Evolutionary conservation across 164 flowering plant genomes (phyloP), one percentile per base, ranked within the genome.

Genomic region (Nymphaea thermarum): DNA sequence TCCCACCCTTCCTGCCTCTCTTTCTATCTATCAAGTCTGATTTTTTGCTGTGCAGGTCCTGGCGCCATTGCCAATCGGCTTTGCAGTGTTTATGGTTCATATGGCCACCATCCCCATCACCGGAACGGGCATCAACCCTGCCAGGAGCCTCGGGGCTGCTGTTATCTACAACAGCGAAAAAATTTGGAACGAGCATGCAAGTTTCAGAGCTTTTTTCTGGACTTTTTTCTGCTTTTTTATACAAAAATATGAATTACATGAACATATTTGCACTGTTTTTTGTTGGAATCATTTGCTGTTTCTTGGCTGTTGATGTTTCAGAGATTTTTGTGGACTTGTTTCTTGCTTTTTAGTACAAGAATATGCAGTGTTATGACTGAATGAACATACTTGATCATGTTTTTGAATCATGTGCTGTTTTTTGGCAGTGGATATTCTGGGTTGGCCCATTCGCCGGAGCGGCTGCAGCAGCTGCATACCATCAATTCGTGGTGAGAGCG

Each of bases 361-460:
- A 25, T 25, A 25, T 25, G 36, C 36, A 25, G 36, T 25, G 1
- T 25, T 25, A 25, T 25, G 36, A 25, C 36, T 25, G 36, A 25
- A 25, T 25, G 36, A 25, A 25, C 36, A 25, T 25, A 25, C 1
- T 25, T 25, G 36, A 25, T 25, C 36, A 25, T 25, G 36, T 25
- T 25, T 25, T 25, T 25, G 36, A 25, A 25, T 25, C 36, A 25
- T 25, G 0, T 25, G 36, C 36, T 25, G 36, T 25, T 25, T 25
- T 25, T 3, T 25, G 55, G 68, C 82, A 88, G 91, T 88, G 94
- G 94, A 81, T 88, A 43, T 88, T 88, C 83, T 88, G 94, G 94
- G 93, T 86, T 63, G 93, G 93, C 51, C 93, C 93, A 2, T 85
- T 86, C 43, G 72, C 85, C 5, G 90, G 94, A 72, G 91, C 89